phyloP scores from a whole-genome alignment of 1,139 yeast species.

The Geotrichum aggregatum region DNA sequence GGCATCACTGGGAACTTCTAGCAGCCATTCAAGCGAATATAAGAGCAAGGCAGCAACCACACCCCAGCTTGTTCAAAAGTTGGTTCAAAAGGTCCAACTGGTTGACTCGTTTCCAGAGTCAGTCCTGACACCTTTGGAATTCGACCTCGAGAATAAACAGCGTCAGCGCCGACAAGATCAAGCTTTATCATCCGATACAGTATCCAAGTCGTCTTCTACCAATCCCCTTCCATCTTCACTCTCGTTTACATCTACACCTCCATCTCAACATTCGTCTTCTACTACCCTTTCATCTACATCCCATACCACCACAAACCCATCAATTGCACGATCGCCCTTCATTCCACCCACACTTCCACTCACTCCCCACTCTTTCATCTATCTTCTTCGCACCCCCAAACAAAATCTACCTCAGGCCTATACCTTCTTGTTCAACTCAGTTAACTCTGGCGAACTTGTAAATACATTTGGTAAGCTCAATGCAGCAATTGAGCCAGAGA shows the following conservation, averaged over 20 bases:
- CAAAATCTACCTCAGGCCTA: slow-evolving; percentile 38
- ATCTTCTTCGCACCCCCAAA: slow-evolving; percentile 26
- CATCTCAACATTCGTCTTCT: not conserved
- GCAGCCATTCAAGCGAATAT: not conserved
- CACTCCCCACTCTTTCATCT: slow-evolving; percentile 27
- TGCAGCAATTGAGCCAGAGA: slow-evolving; percentile 57
- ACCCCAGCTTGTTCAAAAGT: not conserved
- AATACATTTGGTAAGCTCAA: slow-evolving; percentile 41
- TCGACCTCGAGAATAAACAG: too few relatives aligned
- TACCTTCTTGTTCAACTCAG: slow-evolving; percentile 42
- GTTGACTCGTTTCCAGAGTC: not conserved
- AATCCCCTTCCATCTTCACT: not conserved
- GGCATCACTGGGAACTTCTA: too few relatives aligned
- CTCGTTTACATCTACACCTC: not conserved
- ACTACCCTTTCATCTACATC: not conserved
- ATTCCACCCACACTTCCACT: slow-evolving; percentile 25
- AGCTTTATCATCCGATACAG: not conserved
- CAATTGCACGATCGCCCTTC: too few relatives aligned
- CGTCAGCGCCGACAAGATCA: not conserved
- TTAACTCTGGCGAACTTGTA: slow-evolving; percentile 25
- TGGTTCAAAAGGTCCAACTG: not conserved
- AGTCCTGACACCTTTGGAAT: not conserved
- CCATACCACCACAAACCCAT: not conserved
- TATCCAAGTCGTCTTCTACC: too few relatives aligned
- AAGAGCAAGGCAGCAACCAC: not conserved